Percentiles rank a stretch among this genome's conserved stretches.
Evolutionary conservation across 1,139 yeast genomes (phyloP).

Genomic region (Suhomyces guaymorum): DNA sequence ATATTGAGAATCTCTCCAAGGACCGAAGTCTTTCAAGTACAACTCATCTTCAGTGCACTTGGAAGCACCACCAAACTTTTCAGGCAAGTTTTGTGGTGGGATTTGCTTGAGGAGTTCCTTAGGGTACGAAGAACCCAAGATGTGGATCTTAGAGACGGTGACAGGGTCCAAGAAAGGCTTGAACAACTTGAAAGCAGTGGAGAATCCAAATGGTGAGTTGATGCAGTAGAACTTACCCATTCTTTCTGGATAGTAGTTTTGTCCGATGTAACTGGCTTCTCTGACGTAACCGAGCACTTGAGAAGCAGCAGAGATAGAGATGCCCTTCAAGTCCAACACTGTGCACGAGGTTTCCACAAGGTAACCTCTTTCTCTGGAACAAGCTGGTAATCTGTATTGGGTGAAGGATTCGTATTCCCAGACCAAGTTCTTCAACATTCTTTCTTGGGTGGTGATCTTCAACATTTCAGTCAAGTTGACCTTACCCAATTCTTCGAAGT

Average conservation of each 20-base stretch:
- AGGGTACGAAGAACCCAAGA: constrained; percentile 76
- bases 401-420: constrained; percentile 97
- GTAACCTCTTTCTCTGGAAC: constrained; percentile 77
- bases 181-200: constrained; percentile 87
- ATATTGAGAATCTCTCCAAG: constrained; percentile 89
- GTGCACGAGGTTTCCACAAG: constrained; percentile 96
- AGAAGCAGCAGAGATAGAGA: constrained; percentile 78
- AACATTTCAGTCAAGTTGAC: constrained; percentile 90
- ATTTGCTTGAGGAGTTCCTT: constrained; percentile 87
- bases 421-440: constrained; percentile 92
- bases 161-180: constrained; percentile 96
- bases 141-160: constrained; percentile 93
- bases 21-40: constrained; percentile 88
- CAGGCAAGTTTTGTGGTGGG: constrained; percentile 89
- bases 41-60: constrained; percentile 73
- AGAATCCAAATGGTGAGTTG: constrained; percentile 96
- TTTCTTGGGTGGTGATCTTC: constrained; percentile 90
- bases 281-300: constrained; percentile 85
- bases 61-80: constrained; percentile 84
- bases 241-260: constrained; percentile 98
- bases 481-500: constrained; percentile 88
- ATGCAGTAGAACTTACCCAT: constrained; percentile 97
- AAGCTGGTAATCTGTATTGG: constrained; percentile 85
- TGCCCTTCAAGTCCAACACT: constrained; percentile 91
- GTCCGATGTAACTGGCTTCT: constrained; percentile 93